Evolutionary conservation across 345 rosid genomes (phyloP).

Genomic region (Populus ilicifolia): DNA sequence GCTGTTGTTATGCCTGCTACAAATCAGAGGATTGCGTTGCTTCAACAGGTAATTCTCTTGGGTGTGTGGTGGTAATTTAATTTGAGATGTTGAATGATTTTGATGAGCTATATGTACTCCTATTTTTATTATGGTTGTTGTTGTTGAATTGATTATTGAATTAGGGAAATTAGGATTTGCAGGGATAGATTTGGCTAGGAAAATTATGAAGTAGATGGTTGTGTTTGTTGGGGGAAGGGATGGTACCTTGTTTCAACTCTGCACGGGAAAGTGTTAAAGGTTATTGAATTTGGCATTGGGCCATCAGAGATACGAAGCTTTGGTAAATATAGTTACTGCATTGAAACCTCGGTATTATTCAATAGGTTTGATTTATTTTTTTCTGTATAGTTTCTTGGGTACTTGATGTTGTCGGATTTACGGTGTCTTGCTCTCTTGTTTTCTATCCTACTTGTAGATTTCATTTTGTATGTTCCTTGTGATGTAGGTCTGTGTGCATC

Average conservation of each 20-base stretch:
- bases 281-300: neutral
- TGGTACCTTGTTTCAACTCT: neutral
- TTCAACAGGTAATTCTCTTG: conserved; percentile 62
- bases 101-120: neutral
- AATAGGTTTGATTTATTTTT: neutral
- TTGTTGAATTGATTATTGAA: neutral
- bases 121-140: neutral
- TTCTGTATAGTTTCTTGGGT: neutral
- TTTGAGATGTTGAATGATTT: neutral
- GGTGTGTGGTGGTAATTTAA: conserved; percentile 1
- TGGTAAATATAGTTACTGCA: neutral
- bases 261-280: neutral
- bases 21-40: conserved; percentile 89
- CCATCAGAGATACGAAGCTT: neutral
- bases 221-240: neutral
- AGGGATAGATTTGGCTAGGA: neutral
- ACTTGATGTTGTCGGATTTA: neutral
- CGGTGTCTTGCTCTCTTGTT: neutral
- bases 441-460: neutral
- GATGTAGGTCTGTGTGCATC: neutral
- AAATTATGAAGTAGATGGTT: neutral
- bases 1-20: conserved; percentile 97
- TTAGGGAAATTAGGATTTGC: neutral
- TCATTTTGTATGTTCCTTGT: neutral
- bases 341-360: neutral